These are phyloP conservation scores for Candida orba DNA, from an alignment of 805 yeast genomes.

Conservation along the genomic window DNA sequence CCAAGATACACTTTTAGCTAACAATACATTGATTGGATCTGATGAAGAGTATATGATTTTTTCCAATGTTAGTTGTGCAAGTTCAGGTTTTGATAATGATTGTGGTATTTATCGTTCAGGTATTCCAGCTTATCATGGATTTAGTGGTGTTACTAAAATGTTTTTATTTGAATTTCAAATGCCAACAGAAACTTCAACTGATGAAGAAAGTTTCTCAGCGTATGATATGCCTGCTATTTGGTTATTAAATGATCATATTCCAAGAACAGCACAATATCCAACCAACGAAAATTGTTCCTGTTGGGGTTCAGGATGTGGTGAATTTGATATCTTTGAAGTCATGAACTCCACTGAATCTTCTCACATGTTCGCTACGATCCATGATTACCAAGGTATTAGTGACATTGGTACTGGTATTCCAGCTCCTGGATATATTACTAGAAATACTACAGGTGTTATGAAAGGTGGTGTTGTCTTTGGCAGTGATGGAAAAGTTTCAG, in stretches of 20 bases:
- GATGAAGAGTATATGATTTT: slow-evolving; percentile 54
- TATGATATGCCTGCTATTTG: slow-evolving; percentile 73
- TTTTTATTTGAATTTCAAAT: slow-evolving; percentile 63
- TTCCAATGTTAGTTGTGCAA: slow-evolving; percentile 51
- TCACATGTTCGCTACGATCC: slow-evolving; percentile 60
- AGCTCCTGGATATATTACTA: slow-evolving; percentile 45
- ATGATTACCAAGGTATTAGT: slow-evolving; percentile 68
- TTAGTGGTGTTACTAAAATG: slow-evolving; percentile 58
- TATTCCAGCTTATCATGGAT: slow-evolving; percentile 71
- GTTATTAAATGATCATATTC: slow-evolving; percentile 65
- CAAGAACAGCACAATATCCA: slow-evolving; percentile 70
- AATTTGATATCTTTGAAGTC: slow-evolving; percentile 69
- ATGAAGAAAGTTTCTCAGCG: slow-evolving; percentile 20
- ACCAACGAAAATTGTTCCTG: slow-evolving; percentile 58
- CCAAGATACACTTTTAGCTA: slow-evolving; percentile 26
- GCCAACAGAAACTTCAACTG: slow-evolving; percentile 45
- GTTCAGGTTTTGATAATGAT: slow-evolving; percentile 44
- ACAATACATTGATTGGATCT: slow-evolving; percentile 44
- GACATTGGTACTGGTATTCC: slow-evolving; percentile 55
- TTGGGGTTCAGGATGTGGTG: slow-evolving; percentile 77
- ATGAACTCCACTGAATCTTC: slow-evolving; percentile 53
- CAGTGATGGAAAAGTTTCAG: slow-evolving; percentile 50
- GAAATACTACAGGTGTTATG: slow-evolving; percentile 48
- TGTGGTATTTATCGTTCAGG: slow-evolving; percentile 76
- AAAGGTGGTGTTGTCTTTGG: slow-evolving; percentile 69